Percentiles rank a stretch among this genome's conserved stretches.
phyloP scores from a whole-genome alignment of 1,284 basidiomycete species.

The Malassezia yamatoensis region DNA sequence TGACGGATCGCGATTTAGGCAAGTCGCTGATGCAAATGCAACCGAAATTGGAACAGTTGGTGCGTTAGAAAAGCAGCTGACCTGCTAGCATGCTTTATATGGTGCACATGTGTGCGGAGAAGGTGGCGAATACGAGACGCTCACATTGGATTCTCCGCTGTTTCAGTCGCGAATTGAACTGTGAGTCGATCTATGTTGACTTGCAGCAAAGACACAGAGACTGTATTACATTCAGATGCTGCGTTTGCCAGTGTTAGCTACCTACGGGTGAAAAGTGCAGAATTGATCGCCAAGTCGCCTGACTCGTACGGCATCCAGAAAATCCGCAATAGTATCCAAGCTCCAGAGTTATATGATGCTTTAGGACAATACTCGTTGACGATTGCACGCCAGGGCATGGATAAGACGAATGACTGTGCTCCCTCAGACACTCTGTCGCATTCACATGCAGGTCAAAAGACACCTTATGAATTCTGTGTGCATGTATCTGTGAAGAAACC shows the following conservation, averaged over 20 bases:
- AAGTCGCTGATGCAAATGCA: slow-evolving; percentile 67
- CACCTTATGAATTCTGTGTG: not conserved
- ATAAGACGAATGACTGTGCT: not conserved
- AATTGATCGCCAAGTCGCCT: slow-evolving; percentile 25
- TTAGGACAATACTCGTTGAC: not conserved
- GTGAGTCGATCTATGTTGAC: slow-evolving; percentile 50
- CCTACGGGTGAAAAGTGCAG: slow-evolving; percentile 25
- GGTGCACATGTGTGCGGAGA: slow-evolving; percentile 93
- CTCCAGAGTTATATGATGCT: slow-evolving; percentile 22
- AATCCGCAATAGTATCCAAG: not conserved
- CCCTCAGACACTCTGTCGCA: no score
- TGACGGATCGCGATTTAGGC: slow-evolving; percentile 66
- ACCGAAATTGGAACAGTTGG: slow-evolving; percentile 60
- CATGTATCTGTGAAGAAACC: not conserved
- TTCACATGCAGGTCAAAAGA: not conserved
- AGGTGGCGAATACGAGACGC: slow-evolving; percentile 93
- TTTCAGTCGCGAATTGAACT: slow-evolving; percentile 70
- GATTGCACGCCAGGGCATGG: not conserved
- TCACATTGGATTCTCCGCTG: slow-evolving; percentile 79
- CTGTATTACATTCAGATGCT: slow-evolving; percentile 36
- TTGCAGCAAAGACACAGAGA: slow-evolving; percentile 21
- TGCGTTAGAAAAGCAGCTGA: not conserved
- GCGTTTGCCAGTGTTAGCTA: slow-evolving; percentile 41
- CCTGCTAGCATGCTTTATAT: slow-evolving; percentile 57
- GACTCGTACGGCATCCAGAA: not conserved